Base-by-base conservation (phyloP, 805 yeast genomes). In the Wickerhamia fluorescens region DNA sequence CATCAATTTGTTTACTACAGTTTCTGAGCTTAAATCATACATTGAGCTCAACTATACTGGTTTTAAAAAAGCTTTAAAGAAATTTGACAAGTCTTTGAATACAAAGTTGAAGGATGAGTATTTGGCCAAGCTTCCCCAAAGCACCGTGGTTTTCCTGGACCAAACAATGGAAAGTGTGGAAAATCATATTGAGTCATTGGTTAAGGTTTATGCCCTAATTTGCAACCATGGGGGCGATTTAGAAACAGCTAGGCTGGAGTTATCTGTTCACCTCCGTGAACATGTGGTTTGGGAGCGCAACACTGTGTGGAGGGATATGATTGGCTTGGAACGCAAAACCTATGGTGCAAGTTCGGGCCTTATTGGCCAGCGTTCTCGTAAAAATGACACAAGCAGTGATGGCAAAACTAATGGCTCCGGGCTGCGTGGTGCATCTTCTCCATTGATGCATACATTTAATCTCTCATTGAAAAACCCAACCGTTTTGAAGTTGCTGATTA, bases 291-390 rank as follows among this genome's bases (percentile, higher is more conserved):
- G 73, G 69, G 75, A 71, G 44, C 53, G 76, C 45, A 66, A 69
- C 36, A 69, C 75, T 0, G 70, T 71, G 9, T 71, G 75, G 75
- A 61, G 70, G 42, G 74, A 69, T 38, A 67, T 70, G 74, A 64
- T 70, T 32, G 74, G 73, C 2, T 49, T 68, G 40, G 67, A 61
- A 27, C 45, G 60, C 16, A 57, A 57, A 20, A 56, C 58, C 4
- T 56, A 61, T 22, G 61, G 58, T 12, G 61, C 60, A 4, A 45
- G 38, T 18, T n/a, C n/a, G n/a, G n/a, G n/a, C n/a, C 16, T 21
- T 7, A 16, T 14, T 8, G 31, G 27, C 2, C 30, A 30, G 6
- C 27, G 31, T 28, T 23, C 18, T 16, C 7, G 9, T 10, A 20
- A 27, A 26, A 9, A 22, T 21, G 28, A 28, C 23, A 34, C 30